Conservation (phyloP, 345 rosid genomes). For the Hibiscus mutabilis region DNA sequence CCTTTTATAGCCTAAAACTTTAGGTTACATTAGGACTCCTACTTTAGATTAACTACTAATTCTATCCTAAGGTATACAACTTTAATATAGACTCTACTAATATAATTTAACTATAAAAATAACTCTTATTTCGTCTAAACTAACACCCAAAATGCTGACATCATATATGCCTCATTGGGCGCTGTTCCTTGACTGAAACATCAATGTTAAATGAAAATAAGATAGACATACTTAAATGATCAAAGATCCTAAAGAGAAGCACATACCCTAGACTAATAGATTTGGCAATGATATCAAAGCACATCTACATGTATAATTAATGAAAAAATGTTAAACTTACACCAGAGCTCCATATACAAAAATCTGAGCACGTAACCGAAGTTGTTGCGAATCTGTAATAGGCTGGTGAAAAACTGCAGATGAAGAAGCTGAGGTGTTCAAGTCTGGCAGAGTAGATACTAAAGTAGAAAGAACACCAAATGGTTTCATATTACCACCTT, state of each 20-base stretch:
- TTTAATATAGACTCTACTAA: too few species aligned
- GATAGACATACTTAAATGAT: not conserved
- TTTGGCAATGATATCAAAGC: not conserved
- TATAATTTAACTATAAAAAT: too few species aligned
- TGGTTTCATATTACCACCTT: constrained; percentile 34
- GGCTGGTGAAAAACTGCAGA: constrained; percentile 67
- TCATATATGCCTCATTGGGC: constrained; percentile 97
- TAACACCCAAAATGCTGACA: constrained; percentile 93
- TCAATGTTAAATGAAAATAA: not conserved
- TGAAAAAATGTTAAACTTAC: constrained; percentile 35
- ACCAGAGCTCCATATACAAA: constrained; percentile 95
- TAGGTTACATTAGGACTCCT: too few species aligned
- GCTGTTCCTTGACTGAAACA: constrained; percentile 74
- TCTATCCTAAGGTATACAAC: too few species aligned
- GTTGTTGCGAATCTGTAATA: constrained; percentile 93
- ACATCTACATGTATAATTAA: not conserved
- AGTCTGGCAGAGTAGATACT: constrained; percentile 56
- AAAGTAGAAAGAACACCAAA: constrained; percentile 45
- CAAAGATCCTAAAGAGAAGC: constrained; percentile 1
- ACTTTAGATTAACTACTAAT: too few species aligned
- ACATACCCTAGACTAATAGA: not conserved
- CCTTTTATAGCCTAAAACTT: too few species aligned
- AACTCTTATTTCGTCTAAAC: too few species aligned
- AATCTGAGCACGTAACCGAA: constrained; percentile 97
- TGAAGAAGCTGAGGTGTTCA: constrained; percentile 53